These are phyloP conservation scores for Talaromyces marneffei DNA, from an alignment of 2,329 filamentous ascomycete genomes.

Conservation along the genomic window DNA sequence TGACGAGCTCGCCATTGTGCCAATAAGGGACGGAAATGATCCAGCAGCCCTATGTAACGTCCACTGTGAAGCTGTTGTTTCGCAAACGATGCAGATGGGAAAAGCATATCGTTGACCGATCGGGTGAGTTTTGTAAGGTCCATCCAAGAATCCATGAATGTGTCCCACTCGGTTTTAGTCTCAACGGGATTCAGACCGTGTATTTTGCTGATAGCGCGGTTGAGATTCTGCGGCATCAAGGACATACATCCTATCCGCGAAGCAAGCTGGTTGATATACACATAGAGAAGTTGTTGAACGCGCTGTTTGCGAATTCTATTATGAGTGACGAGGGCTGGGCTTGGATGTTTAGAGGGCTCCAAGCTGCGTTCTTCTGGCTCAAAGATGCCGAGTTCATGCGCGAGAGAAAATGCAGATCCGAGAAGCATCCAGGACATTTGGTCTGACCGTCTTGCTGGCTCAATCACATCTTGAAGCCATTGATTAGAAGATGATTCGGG, in stretches of 20 bases:
- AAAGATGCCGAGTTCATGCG: conserved; percentile 47
- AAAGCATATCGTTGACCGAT: conserved; percentile 50
- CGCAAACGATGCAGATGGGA: conserved; percentile 30
- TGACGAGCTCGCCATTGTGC: conserved; percentile 35
- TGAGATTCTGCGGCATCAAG: conserved; percentile 43
- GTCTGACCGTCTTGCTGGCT: conserved; percentile 48
- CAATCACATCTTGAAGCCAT: conserved; percentile 49
- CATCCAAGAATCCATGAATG: conserved; percentile 50
- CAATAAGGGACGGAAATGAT: conserved; percentile 35
- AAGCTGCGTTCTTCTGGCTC: conserved; percentile 27
- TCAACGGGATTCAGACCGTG: neutral
- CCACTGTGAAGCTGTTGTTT: conserved; percentile 28
- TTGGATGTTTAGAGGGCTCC: conserved; percentile 17
- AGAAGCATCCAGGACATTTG: conserved; percentile 56
- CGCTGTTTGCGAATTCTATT: conserved; percentile 25
- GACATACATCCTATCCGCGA: conserved; percentile 47
- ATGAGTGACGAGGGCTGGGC: conserved; percentile 15
- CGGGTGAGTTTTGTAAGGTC: conserved; percentile 45
- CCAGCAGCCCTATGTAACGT: conserved; percentile 46
- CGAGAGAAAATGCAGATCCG: conserved; percentile 46
- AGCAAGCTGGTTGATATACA: conserved; percentile 44
- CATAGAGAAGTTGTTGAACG: conserved; percentile 31
- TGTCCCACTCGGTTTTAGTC: conserved; percentile 41
- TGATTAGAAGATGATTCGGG: conserved; percentile 30
- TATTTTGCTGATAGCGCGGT: conserved; percentile 31